Evolutionary conservation across 495 filamentous ascomycete genomes (phyloP).

Genomic region (Usnea hakonensis): DNA sequence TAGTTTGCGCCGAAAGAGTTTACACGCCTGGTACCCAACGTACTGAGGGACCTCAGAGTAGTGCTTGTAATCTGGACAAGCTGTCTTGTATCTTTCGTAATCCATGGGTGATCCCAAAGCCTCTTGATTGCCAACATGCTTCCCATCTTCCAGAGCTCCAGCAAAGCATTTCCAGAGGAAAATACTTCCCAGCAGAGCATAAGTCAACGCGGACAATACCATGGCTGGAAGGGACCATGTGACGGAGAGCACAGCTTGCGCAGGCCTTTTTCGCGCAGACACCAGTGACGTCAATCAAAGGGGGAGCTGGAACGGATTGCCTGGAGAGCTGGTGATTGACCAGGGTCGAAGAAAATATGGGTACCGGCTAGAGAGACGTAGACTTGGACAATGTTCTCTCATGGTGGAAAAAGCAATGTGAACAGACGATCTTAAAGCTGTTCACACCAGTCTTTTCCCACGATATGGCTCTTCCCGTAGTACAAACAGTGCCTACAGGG

Average conservation of each 20-base stretch:
- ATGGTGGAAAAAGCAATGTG: neutral
- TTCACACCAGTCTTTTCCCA: neutral
- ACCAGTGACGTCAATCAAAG: neutral
- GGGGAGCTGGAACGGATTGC: neutral
- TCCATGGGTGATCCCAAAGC: constrained; percentile 18
- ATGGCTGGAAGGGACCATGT: constrained; percentile 10
- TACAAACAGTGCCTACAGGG: neutral
- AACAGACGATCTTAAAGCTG: neutral
- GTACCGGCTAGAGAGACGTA: neutral
- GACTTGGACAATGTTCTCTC: neutral
- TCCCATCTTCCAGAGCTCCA: neutral
- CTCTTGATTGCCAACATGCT: constrained; percentile 16
- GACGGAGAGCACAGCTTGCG: neutral
- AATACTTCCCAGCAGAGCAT: constrained; percentile 4
- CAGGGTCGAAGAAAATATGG: neutral
- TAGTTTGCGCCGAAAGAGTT: neutral
- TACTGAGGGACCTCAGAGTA: constrained; percentile 43
- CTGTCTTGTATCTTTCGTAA: constrained; percentile 25
- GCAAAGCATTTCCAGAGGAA: constrained; percentile 1
- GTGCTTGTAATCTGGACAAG: constrained; percentile 45
- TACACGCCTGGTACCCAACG: constrained; percentile 18
- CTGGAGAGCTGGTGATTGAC: neutral
- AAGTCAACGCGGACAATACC: constrained; percentile 1
- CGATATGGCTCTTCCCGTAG: neutral
- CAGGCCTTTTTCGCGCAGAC: neutral